Evolutionary conservation across 2,329 filamentous ascomycete species (phyloP), one percentile per base, ranked within the genome.

Genomic region (Coniochaeta sp.): DNA sequence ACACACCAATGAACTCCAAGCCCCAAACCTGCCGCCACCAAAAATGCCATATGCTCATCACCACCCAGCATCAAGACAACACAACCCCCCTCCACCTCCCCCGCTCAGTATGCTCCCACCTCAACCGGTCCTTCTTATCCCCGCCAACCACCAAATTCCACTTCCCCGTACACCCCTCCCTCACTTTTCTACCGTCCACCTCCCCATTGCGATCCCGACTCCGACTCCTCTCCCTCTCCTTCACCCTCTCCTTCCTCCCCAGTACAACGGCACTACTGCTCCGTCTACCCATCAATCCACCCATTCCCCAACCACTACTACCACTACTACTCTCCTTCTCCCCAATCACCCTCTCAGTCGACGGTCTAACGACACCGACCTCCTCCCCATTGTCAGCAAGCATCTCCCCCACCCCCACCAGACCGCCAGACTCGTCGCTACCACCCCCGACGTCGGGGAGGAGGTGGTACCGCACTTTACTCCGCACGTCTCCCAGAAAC

Each of bases 401-500:
- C 14, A 85, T 57, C 49, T 82, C 78, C 5, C 69, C 63, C 3
- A 82, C 65, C 33, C 76, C 75, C 1, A 79, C 70, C 2, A 85
- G 65, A 1, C 79, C 78, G n/a, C 81, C 79, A 14, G 81, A 78
- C 47, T 77, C 73, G 27, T 79, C 77, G 54, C 84, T 80, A 2
- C 71, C 70, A 1, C 73, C 78, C 0, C 81, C 81, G 0, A 64
- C 58, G 50, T 87, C 83, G 0, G 86, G 75, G 14, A 70, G 63
- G 10, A 91, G 68, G 35, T 73, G 69, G 60, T 90, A 91, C 16
- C 67, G 61, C 50, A 91, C 82, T 27, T 63, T 67, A 46, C 81
- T 85, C 27, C 71, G 75, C 3, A 83, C 61, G 1, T 74, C 72
- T 14, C 87, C 87, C 6, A 89, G 64, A 61, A 80, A 89, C 0